Percentiles rank a stretch among this genome's conserved stretches.
These are phyloP conservation scores for Schizosaccharomyces octosporus DNA, from an alignment of 805 yeast genomes.

Conservation along the genomic window DNA sequence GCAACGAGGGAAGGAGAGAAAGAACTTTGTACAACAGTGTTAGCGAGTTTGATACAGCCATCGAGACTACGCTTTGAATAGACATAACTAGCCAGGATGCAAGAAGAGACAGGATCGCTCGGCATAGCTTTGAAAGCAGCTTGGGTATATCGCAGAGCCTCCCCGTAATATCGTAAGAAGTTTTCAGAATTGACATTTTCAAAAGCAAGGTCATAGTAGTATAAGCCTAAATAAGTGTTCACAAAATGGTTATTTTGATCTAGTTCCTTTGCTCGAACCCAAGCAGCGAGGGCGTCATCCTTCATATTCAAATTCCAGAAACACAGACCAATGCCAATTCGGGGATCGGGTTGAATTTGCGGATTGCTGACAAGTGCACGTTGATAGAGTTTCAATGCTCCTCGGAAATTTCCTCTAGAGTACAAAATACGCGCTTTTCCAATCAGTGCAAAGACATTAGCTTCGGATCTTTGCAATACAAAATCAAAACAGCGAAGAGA, in stretches of 20 bases:
- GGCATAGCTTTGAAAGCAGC: slow-evolving; percentile 14
- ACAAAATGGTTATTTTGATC: slow-evolving; percentile 37
- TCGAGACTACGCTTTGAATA: slow-evolving; percentile 43
- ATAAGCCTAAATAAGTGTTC: slow-evolving; percentile 37
- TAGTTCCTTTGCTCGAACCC: slow-evolving; percentile 56
- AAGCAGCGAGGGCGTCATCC: slow-evolving; percentile 50
- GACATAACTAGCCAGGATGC: slow-evolving; percentile 43
- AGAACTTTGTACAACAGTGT: slow-evolving; percentile 21
- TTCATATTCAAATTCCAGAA: slow-evolving; percentile 71
- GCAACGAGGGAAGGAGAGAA: slow-evolving; percentile 22
- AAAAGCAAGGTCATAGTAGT: slow-evolving; percentile 41
- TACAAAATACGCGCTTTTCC: slow-evolving; percentile 68
- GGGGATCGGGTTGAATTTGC: slow-evolving; percentile 54
- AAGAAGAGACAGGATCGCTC: slow-evolving; percentile 34
- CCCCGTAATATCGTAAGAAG: slow-evolving; percentile 34
- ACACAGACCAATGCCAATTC: slow-evolving; percentile 85
- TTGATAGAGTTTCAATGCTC: slow-evolving; percentile 64
- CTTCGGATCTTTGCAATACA: slow-evolving; percentile 25
- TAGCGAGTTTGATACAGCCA: slow-evolving; percentile 30
- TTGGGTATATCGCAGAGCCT: slow-evolving; percentile 27
- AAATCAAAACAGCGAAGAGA: slow-evolving; percentile 48
- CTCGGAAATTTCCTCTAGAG: slow-evolving; percentile 43
- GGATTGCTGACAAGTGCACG: slow-evolving; percentile 58
- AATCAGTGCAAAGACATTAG: slow-evolving; percentile 30
- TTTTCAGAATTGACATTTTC: slow-evolving; percentile 26